Evolutionary conservation across 805 yeast genomes (phyloP).

Genomic region (Hanseniaspora singularis): DNA sequence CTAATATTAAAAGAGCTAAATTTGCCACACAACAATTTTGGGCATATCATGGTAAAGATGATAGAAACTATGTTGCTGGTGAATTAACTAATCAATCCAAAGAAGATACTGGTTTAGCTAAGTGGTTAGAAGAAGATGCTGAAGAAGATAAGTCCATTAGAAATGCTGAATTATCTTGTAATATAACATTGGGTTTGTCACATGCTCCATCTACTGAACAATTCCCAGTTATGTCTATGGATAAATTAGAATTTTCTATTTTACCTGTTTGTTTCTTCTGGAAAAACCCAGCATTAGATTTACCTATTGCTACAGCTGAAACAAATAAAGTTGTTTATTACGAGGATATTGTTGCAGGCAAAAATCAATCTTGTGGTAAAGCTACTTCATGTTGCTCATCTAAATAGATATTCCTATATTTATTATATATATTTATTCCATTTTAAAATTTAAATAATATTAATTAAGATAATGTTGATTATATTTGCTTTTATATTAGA

Average conservation of each 20-base stretch:
- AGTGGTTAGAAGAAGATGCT: conserved; percentile 49
- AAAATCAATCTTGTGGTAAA: conserved; percentile 2
- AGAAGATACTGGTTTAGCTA: conserved; percentile 55
- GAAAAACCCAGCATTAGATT: conserved; percentile 64
- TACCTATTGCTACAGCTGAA: conserved; percentile 56
- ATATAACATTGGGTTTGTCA: conserved; percentile 74
- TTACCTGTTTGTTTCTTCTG: conserved; percentile 66
- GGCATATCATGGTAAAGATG: conserved; percentile 68
- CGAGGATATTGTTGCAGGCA: conserved; percentile 22
- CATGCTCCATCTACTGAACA: conserved; percentile 76
- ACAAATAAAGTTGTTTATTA: conserved; percentile 51
- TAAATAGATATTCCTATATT: too few species aligned
- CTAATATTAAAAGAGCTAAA: conserved; percentile 56
- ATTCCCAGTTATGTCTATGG: conserved; percentile 85
- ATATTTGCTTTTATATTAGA: too few species aligned
- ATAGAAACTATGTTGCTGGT: conserved; percentile 68
- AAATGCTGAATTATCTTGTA: conserved; percentile 62
- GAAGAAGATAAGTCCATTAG: conserved; percentile 43
- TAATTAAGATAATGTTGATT: too few species aligned
- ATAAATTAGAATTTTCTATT: conserved; percentile 54
- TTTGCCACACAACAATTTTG: conserved; percentile 69
- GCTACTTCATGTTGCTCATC: background rate
- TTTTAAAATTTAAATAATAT: too few species aligned
- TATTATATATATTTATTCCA: too few species aligned
- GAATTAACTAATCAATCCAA: conserved; percentile 76